phyloP scores from a whole-genome alignment of 2,329 filamentous ascomycete species.

The Phyllosticta citribraziliensis region DNA sequence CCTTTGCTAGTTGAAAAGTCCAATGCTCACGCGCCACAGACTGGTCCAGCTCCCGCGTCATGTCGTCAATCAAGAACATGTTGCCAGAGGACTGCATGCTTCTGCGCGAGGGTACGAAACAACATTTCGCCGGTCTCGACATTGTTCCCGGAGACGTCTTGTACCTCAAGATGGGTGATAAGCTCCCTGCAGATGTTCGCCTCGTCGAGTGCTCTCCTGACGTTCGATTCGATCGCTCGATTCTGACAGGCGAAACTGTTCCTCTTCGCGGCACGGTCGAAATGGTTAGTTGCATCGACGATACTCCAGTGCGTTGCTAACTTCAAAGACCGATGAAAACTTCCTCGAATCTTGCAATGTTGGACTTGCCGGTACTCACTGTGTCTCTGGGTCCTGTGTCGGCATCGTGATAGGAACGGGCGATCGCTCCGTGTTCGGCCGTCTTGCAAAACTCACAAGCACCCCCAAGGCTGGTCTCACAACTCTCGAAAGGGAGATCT shows the following conservation, averaged over 20 bases:
- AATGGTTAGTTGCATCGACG: conserved; percentile 20
- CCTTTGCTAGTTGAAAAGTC: conserved; percentile 26
- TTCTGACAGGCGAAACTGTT: conserved; percentile 61
- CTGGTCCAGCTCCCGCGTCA: conserved; percentile 66
- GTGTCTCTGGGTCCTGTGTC: conserved; percentile 55
- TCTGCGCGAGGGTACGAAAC: conserved; percentile 48
- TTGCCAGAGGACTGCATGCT: conserved; percentile 63
- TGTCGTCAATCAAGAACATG: conserved; percentile 73
- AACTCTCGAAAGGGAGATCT: conserved; percentile 60
- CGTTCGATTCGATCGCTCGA: conserved; percentile 61
- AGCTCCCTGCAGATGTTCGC: conserved; percentile 63
- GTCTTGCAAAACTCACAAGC: conserved; percentile 60
- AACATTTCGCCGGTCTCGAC: conserved; percentile 44
- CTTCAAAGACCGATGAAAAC: conserved; percentile 46
- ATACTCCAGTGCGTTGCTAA: background rate
- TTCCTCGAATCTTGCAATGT: conserved; percentile 70
- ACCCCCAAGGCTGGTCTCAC: conserved; percentile 59
- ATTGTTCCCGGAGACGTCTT: conserved; percentile 66
- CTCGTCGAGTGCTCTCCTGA: conserved; percentile 60
- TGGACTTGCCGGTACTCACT: conserved; percentile 71
- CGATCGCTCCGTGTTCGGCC: conserved; percentile 64
- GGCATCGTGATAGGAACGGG: conserved; percentile 64
- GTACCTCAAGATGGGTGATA: conserved; percentile 60
- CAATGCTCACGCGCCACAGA: conserved; percentile 37
- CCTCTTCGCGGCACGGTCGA: conserved; percentile 55